Evolutionary conservation across 768 basidiomycete species (phyloP), one percentile per base, ranked within the genome.

Genomic region (Phylloporus sp.): DNA sequence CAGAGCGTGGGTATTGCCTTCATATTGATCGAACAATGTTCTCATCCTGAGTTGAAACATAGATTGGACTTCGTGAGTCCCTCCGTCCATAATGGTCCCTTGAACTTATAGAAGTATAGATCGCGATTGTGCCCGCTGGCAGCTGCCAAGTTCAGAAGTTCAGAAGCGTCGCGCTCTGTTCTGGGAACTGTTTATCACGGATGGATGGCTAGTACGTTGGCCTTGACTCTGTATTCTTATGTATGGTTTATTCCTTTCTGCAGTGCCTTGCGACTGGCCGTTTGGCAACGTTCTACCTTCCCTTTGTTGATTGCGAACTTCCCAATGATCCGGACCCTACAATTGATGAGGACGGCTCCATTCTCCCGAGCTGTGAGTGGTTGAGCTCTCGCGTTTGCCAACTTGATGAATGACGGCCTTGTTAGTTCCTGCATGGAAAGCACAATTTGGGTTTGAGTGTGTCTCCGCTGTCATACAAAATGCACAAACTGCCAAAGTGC

Each of bases 111-210:
- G n/a, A 35, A n/a, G 2, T 20, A 38, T 49, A 87, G 85, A 88
- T 58, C 83, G 84, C 8, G 85, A 88, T 61, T 84, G 83, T 61
- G 85, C 85, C 6, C 75, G 86, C 27, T 88, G 85, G 84, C 78
- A 80, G 32, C 65, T 88, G 18, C 56, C 78, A 6, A 75, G 76
- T 4, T 72, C 76, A 2, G 85, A 85, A 59, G 82, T 86, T 5
- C 84, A 88, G 69, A 86, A 86, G 63, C 78, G 86, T 5, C 77
- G 85, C 27, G 78, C 81, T 1, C 63, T 87, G 22, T 87, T 87
- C 58, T 87, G 86, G 86, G 85, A 88, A 54, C 53, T 87, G 26
- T 86, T 85, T 58, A 82, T 86, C 56, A 84, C 85, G 0, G 85
- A 87, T 62, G 81, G 81, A 54, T 87, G 85, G 84, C 84, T 85